Percentiles rank a stretch among this genome's conserved stretches.
Conservation (phyloP, 768 basidiomycete genomes). For the Leccinum ochraceum region DNA sequence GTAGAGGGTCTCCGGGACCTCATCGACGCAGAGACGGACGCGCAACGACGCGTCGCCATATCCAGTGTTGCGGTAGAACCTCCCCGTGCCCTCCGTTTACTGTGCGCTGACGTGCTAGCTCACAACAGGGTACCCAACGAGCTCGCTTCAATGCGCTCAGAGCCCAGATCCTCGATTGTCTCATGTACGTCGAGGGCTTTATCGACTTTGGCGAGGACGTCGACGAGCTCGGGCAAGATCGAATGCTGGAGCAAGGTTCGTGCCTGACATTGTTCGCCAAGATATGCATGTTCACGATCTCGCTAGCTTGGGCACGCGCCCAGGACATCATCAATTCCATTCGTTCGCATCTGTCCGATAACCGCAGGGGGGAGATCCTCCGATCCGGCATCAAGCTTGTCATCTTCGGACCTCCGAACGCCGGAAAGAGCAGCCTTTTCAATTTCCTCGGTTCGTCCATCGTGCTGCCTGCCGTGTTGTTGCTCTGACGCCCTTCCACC, state of each 20-base stretch:
- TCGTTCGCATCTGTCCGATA: conserved; percentile 60
- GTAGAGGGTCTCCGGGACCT: conserved; percentile 88
- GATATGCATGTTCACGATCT: background rate
- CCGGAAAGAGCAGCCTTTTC: conserved; percentile 87
- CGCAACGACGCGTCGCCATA: conserved; percentile 73
- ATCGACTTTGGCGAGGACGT: conserved; percentile 90
- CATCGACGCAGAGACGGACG: conserved; percentile 86
- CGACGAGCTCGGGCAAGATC: conserved; percentile 81
- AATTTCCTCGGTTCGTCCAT: conserved; percentile 71
- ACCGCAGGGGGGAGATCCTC: conserved; percentile 78
- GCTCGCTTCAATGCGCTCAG: conserved; percentile 65
- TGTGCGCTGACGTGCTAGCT: background rate
- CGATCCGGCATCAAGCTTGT: conserved; percentile 80
- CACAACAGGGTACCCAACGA: conserved; percentile 60
- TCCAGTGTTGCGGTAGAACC: conserved; percentile 66
- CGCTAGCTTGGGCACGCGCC: conserved; percentile 55
- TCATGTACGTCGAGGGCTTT: conserved; percentile 81
- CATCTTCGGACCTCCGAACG: conserved; percentile 92
- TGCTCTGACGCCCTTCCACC: background rate
- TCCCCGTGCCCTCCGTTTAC: background rate
- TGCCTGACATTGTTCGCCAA: background rate
- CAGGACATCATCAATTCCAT: conserved; percentile 52
- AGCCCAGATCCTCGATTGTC: conserved; percentile 63
- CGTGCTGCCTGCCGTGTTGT: background rate
- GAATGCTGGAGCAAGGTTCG: conserved; percentile 69